These are phyloP conservation scores for Calonectria fujianensis DNA, from an alignment of 2,329 filamentous ascomycete species.

Conservation along the genomic window DNA sequence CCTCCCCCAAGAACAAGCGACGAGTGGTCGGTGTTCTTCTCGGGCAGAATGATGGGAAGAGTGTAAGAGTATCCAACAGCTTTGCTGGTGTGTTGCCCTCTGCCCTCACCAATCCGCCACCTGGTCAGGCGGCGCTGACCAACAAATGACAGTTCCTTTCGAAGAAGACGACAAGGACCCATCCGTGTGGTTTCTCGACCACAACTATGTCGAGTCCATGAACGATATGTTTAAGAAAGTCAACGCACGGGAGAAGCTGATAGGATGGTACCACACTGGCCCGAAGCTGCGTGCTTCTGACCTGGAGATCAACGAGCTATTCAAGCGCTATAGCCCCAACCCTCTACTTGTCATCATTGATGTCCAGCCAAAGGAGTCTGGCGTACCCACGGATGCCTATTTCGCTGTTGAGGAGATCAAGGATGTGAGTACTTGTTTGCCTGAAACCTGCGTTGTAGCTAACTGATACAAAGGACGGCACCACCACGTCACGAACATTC, in stretches of 20 bases:
- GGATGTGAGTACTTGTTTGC: constrained; percentile 79
- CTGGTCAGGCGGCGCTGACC: constrained; percentile 42
- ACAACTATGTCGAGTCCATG: constrained; percentile 99
- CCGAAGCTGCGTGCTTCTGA: constrained; percentile 97
- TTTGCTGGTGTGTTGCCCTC: constrained; percentile 83
- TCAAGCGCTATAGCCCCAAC: constrained; percentile 99
- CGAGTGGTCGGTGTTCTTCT: constrained; percentile 96
- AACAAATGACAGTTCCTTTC: constrained; percentile 83
- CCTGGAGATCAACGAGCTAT: constrained; percentile 99
- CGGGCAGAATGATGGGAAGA: constrained; percentile 96
- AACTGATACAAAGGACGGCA: constrained; percentile 84
- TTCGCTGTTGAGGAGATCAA: constrained; percentile 99
- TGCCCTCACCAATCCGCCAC: constrained; percentile 31
- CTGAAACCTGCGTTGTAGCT: not conserved
- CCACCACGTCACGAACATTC: constrained; percentile 96
- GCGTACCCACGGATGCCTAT: constrained; percentile 98
- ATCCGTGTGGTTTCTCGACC: constrained; percentile 98
- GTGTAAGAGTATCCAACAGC: constrained; percentile 98
- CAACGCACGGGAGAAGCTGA: constrained; percentile 98
- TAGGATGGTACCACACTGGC: constrained; percentile 99
- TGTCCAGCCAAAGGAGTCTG: constrained; percentile 97
- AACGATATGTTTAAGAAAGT: constrained; percentile 99
- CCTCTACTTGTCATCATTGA: constrained; percentile 98
- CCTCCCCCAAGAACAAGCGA: constrained; percentile 88
- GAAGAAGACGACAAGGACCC: constrained; percentile 99